phyloP scores from a whole-genome alignment of 192 early-diverging fungal species.

The Funneliformis geosporum region DNA sequence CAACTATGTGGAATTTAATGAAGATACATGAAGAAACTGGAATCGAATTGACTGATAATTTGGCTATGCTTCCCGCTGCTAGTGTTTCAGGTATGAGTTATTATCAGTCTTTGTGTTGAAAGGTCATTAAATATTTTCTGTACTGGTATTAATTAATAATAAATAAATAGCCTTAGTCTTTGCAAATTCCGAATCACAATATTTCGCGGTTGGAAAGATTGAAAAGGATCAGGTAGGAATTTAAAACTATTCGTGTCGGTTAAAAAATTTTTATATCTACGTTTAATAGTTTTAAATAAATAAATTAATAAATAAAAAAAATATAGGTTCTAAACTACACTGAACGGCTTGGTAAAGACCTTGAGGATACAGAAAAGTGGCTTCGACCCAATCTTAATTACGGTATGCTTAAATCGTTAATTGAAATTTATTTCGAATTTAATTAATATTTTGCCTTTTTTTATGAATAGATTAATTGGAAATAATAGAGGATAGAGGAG shows the following conservation, averaged over 20 bases:
- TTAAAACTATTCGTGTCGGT: too few relatives aligned
- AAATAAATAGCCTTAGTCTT: slow-evolving; percentile 50
- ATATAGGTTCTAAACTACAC: slow-evolving; percentile 36
- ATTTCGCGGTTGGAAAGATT: slow-evolving; percentile 97
- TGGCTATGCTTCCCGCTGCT: slow-evolving; percentile 93
- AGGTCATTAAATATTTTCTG: not conserved
- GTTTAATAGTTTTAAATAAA: too few relatives aligned
- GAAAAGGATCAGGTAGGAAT: slow-evolving; percentile 88
- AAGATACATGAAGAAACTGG: slow-evolving; percentile 78
- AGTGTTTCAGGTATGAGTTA: slow-evolving; percentile 76
- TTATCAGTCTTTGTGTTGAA: slow-evolving; percentile 33
- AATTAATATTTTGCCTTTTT: too few relatives aligned
- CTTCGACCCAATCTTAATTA: slow-evolving; percentile 43
- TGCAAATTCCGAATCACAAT: slow-evolving; percentile 75
- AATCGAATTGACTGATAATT: slow-evolving; percentile 87
- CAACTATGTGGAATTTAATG: slow-evolving; percentile 89
- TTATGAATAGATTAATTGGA: too few relatives aligned
- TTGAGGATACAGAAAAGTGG: slow-evolving; percentile 46
- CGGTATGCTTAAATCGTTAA: slow-evolving; percentile 26
- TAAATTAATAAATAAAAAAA: slow-evolving; percentile 44
- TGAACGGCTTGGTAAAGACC: slow-evolving; percentile 38
- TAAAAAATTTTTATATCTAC: too few relatives aligned
- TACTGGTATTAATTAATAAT: not conserved
- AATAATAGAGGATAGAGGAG: too few relatives aligned
- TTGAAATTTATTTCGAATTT: too few relatives aligned